Conservation (phyloP, 371 early-diverging fungal species). For the Mucor racemosus region DNA sequence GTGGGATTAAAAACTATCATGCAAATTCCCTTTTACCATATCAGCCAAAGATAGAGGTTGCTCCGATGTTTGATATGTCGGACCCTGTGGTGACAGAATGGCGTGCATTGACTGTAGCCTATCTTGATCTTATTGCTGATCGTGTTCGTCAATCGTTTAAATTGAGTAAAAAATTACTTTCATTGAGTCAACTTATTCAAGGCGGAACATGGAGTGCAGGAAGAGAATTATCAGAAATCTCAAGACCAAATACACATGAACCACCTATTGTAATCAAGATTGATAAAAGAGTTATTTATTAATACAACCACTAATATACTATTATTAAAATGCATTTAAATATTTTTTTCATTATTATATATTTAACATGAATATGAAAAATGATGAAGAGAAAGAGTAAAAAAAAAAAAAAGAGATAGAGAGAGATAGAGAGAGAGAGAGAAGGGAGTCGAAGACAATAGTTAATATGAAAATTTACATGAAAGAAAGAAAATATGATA, state of each 20-base stretch:
- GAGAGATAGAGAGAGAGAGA: neutral
- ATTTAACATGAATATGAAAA: neutral
- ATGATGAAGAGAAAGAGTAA: neutral
- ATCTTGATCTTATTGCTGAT: slow-evolving; percentile 80
- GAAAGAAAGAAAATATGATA: neutral
- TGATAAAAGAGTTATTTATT: slow-evolving; percentile 31
- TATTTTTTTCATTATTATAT: neutral
- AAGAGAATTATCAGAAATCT: slow-evolving; percentile 82
- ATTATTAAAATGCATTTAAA: slow-evolving; percentile 6
- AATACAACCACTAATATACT: slow-evolving; percentile 4
- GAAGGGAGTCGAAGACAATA: neutral
- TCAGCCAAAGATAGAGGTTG: slow-evolving; percentile 53
- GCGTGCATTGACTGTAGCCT: slow-evolving; percentile 88
- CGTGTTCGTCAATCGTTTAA: slow-evolving; percentile 67
- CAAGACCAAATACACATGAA: slow-evolving; percentile 81
- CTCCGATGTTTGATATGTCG: slow-evolving; percentile 77
- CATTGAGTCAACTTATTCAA: slow-evolving; percentile 85
- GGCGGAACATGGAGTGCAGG: slow-evolving; percentile 93
- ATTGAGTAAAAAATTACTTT: slow-evolving; percentile 62
- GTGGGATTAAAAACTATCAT: slow-evolving; percentile 52
- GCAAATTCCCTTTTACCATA: slow-evolving; percentile 47
- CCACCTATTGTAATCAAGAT: slow-evolving; percentile 85
- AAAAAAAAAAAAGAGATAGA: slow-evolving; percentile 1
- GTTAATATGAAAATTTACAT: neutral
- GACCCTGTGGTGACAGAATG: slow-evolving; percentile 92